phyloP scores from a whole-genome alignment of 2,329 filamentous ascomycete species.

The Fusarium nematophilum region DNA sequence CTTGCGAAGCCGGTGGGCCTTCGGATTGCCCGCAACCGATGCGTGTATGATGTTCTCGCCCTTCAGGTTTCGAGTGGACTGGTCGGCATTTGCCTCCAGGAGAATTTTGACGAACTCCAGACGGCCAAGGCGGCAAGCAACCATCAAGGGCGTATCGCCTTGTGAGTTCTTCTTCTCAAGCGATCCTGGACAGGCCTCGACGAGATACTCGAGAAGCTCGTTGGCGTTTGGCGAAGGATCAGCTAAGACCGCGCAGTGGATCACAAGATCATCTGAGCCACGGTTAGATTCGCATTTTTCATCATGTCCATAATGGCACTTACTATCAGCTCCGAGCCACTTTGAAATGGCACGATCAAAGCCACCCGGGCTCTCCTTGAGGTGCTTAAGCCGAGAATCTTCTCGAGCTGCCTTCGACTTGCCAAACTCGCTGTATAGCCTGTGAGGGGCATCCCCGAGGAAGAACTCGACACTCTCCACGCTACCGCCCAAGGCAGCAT shows the following conservation, averaged over 20 bases:
- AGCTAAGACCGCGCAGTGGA: constrained; percentile 73
- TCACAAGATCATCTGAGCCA: constrained; percentile 65
- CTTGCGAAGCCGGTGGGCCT: constrained; percentile 50
- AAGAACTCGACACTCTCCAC: constrained; percentile 83
- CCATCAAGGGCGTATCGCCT: constrained; percentile 74
- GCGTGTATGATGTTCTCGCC: constrained; percentile 78
- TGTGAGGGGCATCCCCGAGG: constrained; percentile 74
- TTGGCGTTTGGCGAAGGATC: constrained; percentile 54
- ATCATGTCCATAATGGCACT: constrained; percentile 45
- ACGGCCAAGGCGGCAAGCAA: constrained; percentile 70
- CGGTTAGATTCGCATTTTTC: constrained; percentile 34
- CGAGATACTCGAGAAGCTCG: constrained; percentile 72
- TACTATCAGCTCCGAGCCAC: constrained; percentile 71
- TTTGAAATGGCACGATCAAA: constrained; percentile 71
- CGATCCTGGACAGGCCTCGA: constrained; percentile 69
- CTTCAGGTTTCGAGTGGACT: constrained; percentile 68
- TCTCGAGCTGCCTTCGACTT: constrained; percentile 67
- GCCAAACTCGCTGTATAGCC: constrained; percentile 75
- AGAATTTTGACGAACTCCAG: constrained; percentile 69
- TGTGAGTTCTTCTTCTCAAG: constrained; percentile 70
- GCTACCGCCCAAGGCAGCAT: constrained; percentile 66
- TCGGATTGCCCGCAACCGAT: constrained; percentile 52
- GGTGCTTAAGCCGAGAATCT: constrained; percentile 70
- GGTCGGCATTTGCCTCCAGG: constrained; percentile 76
- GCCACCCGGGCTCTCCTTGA: constrained; percentile 69